These are phyloP conservation scores for Vachellia pachyceras DNA, from an alignment of 306 rosid genomes.

Conservation along the genomic window DNA sequence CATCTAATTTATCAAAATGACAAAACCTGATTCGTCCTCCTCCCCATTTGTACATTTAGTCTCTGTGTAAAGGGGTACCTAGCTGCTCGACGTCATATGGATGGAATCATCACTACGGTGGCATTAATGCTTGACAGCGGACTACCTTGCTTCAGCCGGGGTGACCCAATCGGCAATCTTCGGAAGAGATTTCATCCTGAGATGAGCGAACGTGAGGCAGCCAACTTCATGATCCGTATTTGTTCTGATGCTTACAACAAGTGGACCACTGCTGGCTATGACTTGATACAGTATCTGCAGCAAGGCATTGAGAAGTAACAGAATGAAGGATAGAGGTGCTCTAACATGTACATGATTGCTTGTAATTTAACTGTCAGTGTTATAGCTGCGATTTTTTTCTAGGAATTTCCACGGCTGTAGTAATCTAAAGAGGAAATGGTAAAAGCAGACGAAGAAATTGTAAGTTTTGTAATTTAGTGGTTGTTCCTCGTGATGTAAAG, in stretches of 20 bases:
- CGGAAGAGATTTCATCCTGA: slow-evolving; percentile 71
- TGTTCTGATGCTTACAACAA: slow-evolving; percentile 97
- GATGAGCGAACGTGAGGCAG: slow-evolving; percentile 64
- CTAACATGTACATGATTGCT: slow-evolving; percentile 64
- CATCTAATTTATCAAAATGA: not conserved
- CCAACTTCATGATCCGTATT: slow-evolving; percentile 92
- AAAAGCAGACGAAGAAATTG: slow-evolving; percentile 35
- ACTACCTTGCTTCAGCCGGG: slow-evolving; percentile 96
- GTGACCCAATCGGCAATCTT: slow-evolving; percentile 97
- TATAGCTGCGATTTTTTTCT: slow-evolving; percentile 38
- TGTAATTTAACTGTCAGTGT: slow-evolving; percentile 48
- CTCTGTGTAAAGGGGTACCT: slow-evolving; percentile 97
- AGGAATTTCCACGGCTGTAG: slow-evolving; percentile 43
- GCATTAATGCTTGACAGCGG: slow-evolving; percentile 94
- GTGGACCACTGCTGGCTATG: slow-evolving; percentile 99
- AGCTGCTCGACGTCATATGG: slow-evolving; percentile 87
- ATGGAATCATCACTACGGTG: slow-evolving; percentile 83
- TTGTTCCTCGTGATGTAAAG: slow-evolving; percentile 46
- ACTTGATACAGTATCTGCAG: slow-evolving; percentile 94
- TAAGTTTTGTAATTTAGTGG: slow-evolving; percentile 34
- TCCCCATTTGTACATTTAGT: slow-evolving; percentile 43
- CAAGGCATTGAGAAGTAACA: slow-evolving; percentile 94
- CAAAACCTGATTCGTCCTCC: slow-evolving; percentile 30
- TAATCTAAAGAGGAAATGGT: slow-evolving; percentile 40
- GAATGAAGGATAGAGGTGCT: slow-evolving; percentile 22